Evolutionary conservation across 2,329 filamentous ascomycete species (phyloP), one percentile per base, ranked within the genome.

Genomic region (Ophiostoma piceae): DNA sequence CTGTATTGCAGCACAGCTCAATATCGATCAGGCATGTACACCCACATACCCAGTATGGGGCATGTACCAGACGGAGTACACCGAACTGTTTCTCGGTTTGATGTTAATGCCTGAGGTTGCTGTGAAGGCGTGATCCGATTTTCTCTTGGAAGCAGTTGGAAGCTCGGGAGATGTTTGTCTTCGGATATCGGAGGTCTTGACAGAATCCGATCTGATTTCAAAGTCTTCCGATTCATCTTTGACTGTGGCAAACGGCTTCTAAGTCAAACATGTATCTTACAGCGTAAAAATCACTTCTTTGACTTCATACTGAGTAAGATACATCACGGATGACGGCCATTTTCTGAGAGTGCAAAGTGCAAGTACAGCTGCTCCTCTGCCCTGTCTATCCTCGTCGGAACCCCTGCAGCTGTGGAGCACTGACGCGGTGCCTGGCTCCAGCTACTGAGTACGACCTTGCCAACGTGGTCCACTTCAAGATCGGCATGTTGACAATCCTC

Each of bases 401-500:
- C 51, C 51, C 51, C 51, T 57, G 51, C 51, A 57, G 51, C 51
- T 11, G 51, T 57, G 51, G 51, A 26, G 51, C 22, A 26, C 51
- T 12, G 51, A 57, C 11, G 51, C n/a, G 51, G 51, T 57, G 51
- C 51, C 22, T 35, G 26, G 57, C n/a, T 19, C 29, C 29, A 64
- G 57, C 57, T 65, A 32, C 26, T 29, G 26, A 29, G 26, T 29
- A 29, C 29, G 19, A n/a, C 62, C 32, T 22, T 65, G 62, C 22
- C 62, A 39, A 26, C 35, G 35, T 65, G 62, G 35, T 22, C 62
- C 62, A 65, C 32, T 39, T 8, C 57, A 39, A n/a, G 62, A 65
- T 65, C 62, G 35, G 62, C 62, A 39, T 35, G 32, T 39, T 65
- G 32, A n/a, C 47, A 22, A 54, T 54, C 47, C 51, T 57, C 47